Evolutionary conservation across 179 eudicot species (phyloP), one percentile per base, ranked within the genome.

Genomic region (Actinidia chinensis): DNA sequence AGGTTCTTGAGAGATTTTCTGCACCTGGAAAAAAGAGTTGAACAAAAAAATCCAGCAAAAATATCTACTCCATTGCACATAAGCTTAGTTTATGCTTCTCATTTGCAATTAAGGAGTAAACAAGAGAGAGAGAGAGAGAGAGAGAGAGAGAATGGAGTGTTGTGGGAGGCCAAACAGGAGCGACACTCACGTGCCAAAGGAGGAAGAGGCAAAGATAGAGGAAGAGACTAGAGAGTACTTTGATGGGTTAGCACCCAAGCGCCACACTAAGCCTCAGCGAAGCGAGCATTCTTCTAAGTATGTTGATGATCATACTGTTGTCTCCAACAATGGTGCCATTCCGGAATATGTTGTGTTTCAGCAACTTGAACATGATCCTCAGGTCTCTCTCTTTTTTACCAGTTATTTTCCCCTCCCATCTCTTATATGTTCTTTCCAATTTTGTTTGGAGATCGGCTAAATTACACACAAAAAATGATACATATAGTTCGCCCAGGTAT

Each of bases 251-350:
- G 95, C 98, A 10, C 99, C 98, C 0, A 86, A 86, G 50, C 97
- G 98, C 42, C 99, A 91, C 82, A 73, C 94, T 3, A 95, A 95
- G 85, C 99, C 99, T n/a, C 97, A 90, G 68, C 90, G 99, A 28
- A 95, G 99, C 82, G 99, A 95, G 28, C 68, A 88, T 76, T 87
- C 95, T 0, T 25, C 88, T 0, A 56, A 65, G 7, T 91, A 95
- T 40, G 80, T 80, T 3, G 98, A 95, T 74, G 84, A 69, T 28
- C 33, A 28, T 28, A 28, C 33, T 17, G 28, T 56, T 6, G 50
- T n/a, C 42, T 36, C 64, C 7, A 14, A 23, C 47, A 43, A 79
- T 51, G 71, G 51, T 5, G 74, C 36, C 47, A 93, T 90, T 75
- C 98, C 99, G 0, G 99, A 95, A 79, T 77, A 78, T n/a, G 76